Conservation (phyloP, 441 rosid genomes). For the Erysimum cheiri region DNA sequence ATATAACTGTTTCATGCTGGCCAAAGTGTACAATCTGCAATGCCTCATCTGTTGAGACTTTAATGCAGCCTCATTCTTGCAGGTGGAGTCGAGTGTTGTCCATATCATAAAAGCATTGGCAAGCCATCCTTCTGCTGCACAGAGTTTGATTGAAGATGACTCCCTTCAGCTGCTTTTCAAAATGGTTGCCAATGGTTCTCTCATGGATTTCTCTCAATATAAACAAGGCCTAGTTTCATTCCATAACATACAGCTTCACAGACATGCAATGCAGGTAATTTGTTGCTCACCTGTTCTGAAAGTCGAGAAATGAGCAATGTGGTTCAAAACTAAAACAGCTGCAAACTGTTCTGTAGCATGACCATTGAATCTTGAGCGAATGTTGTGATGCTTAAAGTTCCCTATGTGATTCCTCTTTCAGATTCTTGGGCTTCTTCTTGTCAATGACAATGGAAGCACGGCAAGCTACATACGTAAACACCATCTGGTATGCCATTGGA, state of each 20-base stretch:
- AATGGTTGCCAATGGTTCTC: conserved; percentile 88
- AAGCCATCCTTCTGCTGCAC: conserved; percentile 92
- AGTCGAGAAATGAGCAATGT: not conserved
- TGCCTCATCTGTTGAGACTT: conserved; percentile 19
- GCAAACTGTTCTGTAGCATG: conserved; percentile 10
- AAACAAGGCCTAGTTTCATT: conserved; percentile 82
- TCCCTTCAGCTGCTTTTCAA: conserved; percentile 88
- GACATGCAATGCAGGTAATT: conserved; percentile 97
- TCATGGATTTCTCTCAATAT: conserved; percentile 62
- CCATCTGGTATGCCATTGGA: conserved; percentile 79
- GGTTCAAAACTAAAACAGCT: not conserved
- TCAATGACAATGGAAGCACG: conserved; percentile 96
- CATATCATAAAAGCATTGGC: conserved; percentile 98
- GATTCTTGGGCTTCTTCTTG: conserved; percentile 95
- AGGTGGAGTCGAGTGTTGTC: conserved; percentile 91
- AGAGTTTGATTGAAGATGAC: conserved; percentile 95
- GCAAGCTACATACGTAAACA: conserved; percentile 86
- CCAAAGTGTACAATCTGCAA: conserved; percentile 6
- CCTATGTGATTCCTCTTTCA: conserved; percentile 45
- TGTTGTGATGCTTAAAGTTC: conserved; percentile 34
- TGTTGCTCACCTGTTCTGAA: conserved; percentile 27
- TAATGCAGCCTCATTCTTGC: conserved; percentile 39
- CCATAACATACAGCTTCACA: conserved; percentile 90
- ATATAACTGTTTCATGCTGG: conserved; percentile 20
- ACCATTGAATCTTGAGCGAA: conserved; percentile 20